Evolutionary conservation across 805 yeast genomes (phyloP).

Genomic region (Pichia exigua): DNA sequence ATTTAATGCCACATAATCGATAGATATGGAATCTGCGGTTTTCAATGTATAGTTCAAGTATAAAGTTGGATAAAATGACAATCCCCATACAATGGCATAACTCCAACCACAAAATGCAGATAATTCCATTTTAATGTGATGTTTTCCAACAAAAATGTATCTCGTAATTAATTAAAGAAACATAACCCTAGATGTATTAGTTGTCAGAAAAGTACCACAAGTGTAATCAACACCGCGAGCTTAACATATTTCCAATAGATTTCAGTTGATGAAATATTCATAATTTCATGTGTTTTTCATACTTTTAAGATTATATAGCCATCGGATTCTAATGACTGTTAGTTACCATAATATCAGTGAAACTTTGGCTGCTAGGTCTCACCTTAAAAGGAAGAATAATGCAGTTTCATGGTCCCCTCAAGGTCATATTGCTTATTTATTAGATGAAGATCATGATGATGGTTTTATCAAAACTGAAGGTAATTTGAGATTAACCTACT

Average conservation of each 20-base stretch:
- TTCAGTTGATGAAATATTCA: background rate
- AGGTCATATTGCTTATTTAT: constrained; percentile 68
- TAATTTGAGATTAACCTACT: constrained; percentile 51
- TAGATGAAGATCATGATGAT: constrained; percentile 12
- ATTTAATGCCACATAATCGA: constrained; percentile 40
- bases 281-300: background rate
- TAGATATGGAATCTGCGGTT: constrained; percentile 42
- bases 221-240: background rate
- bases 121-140: background rate
- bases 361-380: constrained; percentile 17
- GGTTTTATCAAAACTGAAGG: constrained; percentile 19
- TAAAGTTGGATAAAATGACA: constrained; percentile 45
- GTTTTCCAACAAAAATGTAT: background rate
- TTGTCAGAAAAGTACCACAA: no score
- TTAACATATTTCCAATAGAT: background rate
- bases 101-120: constrained; percentile 23
- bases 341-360: constrained; percentile 9
- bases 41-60: constrained; percentile 31
- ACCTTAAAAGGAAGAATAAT: background rate
- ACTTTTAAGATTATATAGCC: no score
- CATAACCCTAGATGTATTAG: no score
- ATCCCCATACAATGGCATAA: constrained; percentile 29
- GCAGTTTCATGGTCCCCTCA: constrained; percentile 69
- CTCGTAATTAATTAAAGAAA: background rate
- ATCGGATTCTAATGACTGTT: background rate